phyloP scores from a whole-genome alignment of 805 yeast genomes.

The Barnettozyma sp. region DNA sequence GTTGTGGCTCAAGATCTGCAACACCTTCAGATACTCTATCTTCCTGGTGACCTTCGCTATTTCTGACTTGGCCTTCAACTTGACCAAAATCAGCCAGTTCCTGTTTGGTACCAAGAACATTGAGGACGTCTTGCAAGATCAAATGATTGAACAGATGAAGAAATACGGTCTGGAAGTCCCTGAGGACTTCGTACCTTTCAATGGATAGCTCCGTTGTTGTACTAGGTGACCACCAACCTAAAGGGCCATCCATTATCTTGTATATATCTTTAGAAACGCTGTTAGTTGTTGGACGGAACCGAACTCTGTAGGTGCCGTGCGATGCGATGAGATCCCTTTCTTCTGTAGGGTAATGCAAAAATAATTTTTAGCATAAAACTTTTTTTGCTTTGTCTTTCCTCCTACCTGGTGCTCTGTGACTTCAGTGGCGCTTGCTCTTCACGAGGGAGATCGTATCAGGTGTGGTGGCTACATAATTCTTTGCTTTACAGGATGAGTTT shows the following conservation, averaged over 20 bases:
- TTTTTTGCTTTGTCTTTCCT: background rate
- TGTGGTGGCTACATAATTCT: no score
- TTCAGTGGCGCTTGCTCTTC: no score
- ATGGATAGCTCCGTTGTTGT: no score
- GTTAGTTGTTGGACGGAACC: background rate
- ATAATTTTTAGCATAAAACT: background rate
- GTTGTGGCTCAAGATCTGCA: constrained; percentile 4
- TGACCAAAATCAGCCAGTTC: constrained; percentile 15
- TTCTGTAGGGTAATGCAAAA: no score
- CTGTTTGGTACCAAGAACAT: constrained; percentile 19
- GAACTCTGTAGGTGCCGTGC: background rate
- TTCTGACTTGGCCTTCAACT: constrained; percentile 19
- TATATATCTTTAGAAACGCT: no score
- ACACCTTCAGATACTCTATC: constrained; percentile 19
- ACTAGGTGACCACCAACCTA: no score
- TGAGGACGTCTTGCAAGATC: constrained; percentile 22
- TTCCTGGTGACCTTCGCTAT: constrained; percentile 17
- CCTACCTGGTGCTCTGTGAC: no score
- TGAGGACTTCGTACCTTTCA: constrained; percentile 16
- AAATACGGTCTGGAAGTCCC: constrained; percentile 24
- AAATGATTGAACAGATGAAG: constrained; percentile 20
- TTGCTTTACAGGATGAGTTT: no score
- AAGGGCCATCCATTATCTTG: no score
- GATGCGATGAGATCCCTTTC: constrained; percentile 4
- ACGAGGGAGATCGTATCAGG: no score